Evolutionary conservation across 2,329 filamentous ascomycete genomes (phyloP).

Genomic region (Beauveria scarabaeidicola): DNA sequence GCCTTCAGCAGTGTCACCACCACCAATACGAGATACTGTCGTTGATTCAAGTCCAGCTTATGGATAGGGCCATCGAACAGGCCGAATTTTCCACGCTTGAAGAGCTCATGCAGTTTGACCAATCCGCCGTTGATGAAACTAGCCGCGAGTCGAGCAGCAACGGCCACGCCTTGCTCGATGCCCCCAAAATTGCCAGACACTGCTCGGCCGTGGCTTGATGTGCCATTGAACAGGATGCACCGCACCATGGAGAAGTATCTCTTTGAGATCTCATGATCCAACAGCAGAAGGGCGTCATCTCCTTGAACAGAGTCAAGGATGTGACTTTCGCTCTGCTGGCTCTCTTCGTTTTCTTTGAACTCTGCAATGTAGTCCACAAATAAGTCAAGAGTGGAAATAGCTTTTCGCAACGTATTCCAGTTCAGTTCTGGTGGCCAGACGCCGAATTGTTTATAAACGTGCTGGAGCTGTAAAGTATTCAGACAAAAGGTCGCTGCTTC

Average conservation of each 20-base stretch:
- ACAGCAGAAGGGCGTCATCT: conserved; percentile 38
- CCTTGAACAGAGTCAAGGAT: conserved; percentile 30
- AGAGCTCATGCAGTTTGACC: conserved; percentile 35
- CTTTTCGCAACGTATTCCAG: conserved; percentile 37
- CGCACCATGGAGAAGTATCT: conserved; percentile 41
- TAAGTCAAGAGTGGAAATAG: conserved; percentile 38
- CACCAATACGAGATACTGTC: conserved; percentile 43
- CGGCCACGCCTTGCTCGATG: conserved; percentile 34
- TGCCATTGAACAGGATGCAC: conserved; percentile 23
- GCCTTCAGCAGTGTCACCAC: conserved; percentile 40
- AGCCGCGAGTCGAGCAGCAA: conserved; percentile 39
- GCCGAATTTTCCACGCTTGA: conserved; percentile 38
- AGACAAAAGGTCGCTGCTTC: conserved; percentile 40
- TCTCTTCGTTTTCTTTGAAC: conserved; percentile 29
- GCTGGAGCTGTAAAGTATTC: conserved; percentile 41
- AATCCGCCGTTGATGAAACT: conserved; percentile 38
- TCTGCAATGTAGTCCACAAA: conserved; percentile 39
- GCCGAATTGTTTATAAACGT: conserved; percentile 41
- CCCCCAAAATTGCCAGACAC: conserved; percentile 23
- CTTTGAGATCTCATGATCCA: conserved; percentile 41
- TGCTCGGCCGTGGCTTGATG: neutral
- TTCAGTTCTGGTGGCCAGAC: conserved; percentile 34
- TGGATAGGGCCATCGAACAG: conserved; percentile 38
- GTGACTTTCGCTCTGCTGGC: conserved; percentile 29
- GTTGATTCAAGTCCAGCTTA: conserved; percentile 30